Evolutionary conservation across 768 basidiomycete species (phyloP).

Genomic region (Hygrophoropsis aurantiaca): DNA sequence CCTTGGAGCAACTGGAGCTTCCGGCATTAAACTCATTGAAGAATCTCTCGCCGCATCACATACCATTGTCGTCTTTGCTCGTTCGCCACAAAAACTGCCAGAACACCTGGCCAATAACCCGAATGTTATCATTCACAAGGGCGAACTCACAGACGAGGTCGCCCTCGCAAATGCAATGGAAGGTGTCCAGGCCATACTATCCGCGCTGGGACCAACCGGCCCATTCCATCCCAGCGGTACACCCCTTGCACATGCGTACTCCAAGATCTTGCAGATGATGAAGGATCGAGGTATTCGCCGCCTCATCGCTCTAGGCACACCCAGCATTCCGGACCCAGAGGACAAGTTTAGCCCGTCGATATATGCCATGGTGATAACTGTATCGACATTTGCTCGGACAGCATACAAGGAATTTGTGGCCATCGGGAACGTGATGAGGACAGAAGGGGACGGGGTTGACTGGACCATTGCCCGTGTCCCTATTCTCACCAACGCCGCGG

Average conservation of each 20-base stretch:
- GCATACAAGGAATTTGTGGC: conserved; percentile 73
- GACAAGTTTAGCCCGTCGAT: conserved; percentile 53
- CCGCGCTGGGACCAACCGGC: conserved; percentile 59
- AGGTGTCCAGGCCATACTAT: conserved; percentile 62
- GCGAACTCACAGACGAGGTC: conserved; percentile 53
- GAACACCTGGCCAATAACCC: conserved; percentile 45
- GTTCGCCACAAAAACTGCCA: conserved; percentile 63
- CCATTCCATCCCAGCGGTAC: conserved; percentile 42
- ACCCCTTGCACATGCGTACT: conserved; percentile 64
- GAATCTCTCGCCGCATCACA: conserved; percentile 47
- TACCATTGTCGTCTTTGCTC: conserved; percentile 59
- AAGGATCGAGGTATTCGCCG: conserved; percentile 49
- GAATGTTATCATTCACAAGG: conserved; percentile 49
- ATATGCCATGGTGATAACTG: conserved; percentile 36
- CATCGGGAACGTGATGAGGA: conserved; percentile 55
- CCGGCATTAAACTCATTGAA: conserved; percentile 56
- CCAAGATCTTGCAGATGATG: conserved; percentile 56
- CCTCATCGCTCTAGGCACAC: conserved; percentile 65
- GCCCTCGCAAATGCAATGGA: conserved; percentile 52
- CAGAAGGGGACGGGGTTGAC: conserved; percentile 48
- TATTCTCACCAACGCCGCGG: conserved; percentile 49
- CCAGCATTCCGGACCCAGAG: conserved; percentile 58
- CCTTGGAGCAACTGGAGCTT: conserved; percentile 69
- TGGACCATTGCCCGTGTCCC: conserved; percentile 77
- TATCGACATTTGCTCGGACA: conserved; percentile 42